Percentiles rank a stretch among this genome's conserved stretches.
Conservation (phyloP, 2,329 filamentous ascomycete genomes). For the Pseudogymnoascus destructans region DNA sequence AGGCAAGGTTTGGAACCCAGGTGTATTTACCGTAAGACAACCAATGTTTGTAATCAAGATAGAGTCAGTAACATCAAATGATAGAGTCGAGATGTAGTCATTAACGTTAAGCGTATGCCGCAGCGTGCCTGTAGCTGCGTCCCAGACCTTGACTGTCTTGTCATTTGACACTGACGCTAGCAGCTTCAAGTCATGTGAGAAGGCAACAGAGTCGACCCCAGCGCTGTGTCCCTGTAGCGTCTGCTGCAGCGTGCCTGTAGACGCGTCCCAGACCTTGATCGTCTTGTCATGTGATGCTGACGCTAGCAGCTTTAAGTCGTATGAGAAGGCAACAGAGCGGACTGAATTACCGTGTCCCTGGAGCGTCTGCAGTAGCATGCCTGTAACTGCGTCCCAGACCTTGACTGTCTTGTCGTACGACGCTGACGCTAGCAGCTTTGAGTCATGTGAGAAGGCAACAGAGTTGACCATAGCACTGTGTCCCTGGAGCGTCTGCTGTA, state of each 20-base stretch:
- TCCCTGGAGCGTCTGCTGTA: too few species aligned
- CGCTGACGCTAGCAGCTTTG: constrained; percentile 13
- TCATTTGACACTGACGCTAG: constrained; percentile 3
- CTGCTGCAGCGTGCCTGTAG: too few species aligned
- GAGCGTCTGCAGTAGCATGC: constrained; percentile 12
- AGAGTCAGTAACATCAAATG: constrained; percentile 15
- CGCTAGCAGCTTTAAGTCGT: too few species aligned
- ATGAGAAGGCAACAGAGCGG: too few species aligned
- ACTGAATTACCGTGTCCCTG: too few species aligned
- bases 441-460: too few species aligned
- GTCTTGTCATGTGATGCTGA: too few species aligned
- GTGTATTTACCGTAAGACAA: constrained; percentile 13
- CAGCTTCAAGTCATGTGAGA: too few species aligned
- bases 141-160: constrained; percentile 4
- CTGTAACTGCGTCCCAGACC: constrained; percentile 12
- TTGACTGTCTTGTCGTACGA: constrained; percentile 10
- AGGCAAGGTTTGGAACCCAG: constrained; percentile 8
- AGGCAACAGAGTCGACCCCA: too few species aligned
- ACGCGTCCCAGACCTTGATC: too few species aligned
- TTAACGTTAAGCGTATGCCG: constrained; percentile 16
- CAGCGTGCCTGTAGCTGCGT: neutral
- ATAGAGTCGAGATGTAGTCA: constrained; percentile 13
- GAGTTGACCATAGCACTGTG: too few species aligned
- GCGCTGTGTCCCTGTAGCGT: too few species aligned
- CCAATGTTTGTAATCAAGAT: constrained; percentile 14